These are phyloP conservation scores for Plectosphaerella cucumerina DNA, from an alignment of 2,329 filamentous ascomycete genomes.

Conservation along the genomic window DNA sequence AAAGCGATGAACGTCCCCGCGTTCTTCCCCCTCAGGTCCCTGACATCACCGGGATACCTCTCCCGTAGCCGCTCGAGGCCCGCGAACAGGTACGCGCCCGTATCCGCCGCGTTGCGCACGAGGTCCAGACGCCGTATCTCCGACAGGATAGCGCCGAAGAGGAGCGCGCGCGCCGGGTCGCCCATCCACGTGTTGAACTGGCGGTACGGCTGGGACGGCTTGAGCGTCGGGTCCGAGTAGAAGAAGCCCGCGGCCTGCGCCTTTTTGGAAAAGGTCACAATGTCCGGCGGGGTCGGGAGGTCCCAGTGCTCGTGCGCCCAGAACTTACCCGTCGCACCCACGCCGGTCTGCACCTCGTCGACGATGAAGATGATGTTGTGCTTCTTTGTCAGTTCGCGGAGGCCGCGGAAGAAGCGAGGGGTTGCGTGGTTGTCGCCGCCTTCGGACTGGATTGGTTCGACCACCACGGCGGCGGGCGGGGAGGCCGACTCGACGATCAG, in stretches of 20 bases:
- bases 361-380: constrained; percentile 72
- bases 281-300: constrained; percentile 67
- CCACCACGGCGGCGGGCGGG: constrained; percentile 68
- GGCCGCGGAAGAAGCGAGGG: constrained; percentile 70
- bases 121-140: constrained; percentile 68
- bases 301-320: constrained; percentile 88
- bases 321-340: constrained; percentile 82
- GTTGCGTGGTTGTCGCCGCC: constrained; percentile 83
- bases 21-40: constrained; percentile 72
- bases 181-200: constrained; percentile 75
- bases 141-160: constrained; percentile 73
- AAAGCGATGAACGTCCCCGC: constrained; percentile 78
- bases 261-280: constrained; percentile 86
- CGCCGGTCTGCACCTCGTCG: constrained; percentile 74
- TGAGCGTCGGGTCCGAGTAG: constrained; percentile 66
- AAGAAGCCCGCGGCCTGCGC: constrained; percentile 83
- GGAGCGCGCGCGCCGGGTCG: constrained; percentile 70
- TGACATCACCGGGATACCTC: constrained; percentile 64
- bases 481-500: constrained; percentile 97
- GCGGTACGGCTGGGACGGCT: constrained; percentile 77
- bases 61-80: constrained; percentile 59
- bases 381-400: constrained; percentile 67
- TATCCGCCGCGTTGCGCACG: constrained; percentile 57
- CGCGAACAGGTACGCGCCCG: constrained; percentile 64
- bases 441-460: constrained; percentile 81